A percentile compares a stretch with the other conserved stretches of the same genome.
These are phyloP conservation scores for Leccinum boreale DNA, from an alignment of 768 basidiomycete species.

Conservation along the genomic window DNA sequence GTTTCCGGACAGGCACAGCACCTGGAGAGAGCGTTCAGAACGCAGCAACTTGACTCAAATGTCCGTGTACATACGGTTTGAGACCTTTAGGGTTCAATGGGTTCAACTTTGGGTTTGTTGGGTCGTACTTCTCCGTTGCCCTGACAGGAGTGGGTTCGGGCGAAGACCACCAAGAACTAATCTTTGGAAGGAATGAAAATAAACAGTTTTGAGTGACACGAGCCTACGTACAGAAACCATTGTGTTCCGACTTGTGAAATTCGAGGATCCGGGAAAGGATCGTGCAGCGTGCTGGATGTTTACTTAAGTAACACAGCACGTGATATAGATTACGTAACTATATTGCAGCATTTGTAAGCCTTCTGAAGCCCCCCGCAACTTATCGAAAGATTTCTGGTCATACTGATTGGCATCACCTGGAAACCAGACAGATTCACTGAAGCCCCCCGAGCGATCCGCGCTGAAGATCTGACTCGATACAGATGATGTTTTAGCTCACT, in stretches of 20 bases:
- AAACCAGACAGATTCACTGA: too few species aligned
- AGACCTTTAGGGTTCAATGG: constrained; percentile 92
- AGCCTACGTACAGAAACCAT: constrained; percentile 43
- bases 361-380: too few species aligned
- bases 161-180: constrained; percentile 57
- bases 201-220: not conserved
- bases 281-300: not conserved
- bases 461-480: too few species aligned
- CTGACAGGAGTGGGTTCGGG: constrained; percentile 24
- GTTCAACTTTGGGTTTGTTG: constrained; percentile 76
- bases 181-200: constrained; percentile 28
- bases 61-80: constrained; percentile 70
- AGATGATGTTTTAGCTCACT: too few species aligned
- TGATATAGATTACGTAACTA: too few species aligned
- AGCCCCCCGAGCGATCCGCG: too few species aligned
- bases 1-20: constrained; percentile 97
- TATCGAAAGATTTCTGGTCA: too few species aligned
- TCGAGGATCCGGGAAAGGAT: not conserved
- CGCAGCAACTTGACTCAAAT: not conserved
- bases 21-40: constrained; percentile 39
- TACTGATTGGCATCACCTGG: too few species aligned
- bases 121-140: constrained; percentile 52
- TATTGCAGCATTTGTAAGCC: too few species aligned
- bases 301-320: too few species aligned
- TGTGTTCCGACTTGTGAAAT: not conserved